Base-by-base conservation (phyloP, 495 filamentous ascomycete species). In the Neurospora sp. region DNA sequence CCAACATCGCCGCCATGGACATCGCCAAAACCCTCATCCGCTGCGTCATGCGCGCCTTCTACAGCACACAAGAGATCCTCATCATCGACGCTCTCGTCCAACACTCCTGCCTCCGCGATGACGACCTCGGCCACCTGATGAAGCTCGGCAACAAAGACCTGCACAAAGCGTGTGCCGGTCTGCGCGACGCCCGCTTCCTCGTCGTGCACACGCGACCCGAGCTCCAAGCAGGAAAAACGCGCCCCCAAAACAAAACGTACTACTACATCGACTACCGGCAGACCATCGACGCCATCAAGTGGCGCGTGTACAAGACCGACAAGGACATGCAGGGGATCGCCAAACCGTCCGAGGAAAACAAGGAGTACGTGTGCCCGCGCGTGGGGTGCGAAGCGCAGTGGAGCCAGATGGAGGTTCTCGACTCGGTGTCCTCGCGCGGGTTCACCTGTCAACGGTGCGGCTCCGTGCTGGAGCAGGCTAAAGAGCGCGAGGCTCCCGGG, bases 261-360 rank as follows among this genome's bases (percentile, higher is more conserved):
- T 99, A 96, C 83, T 99, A 92, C 83, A 93, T 99, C 82, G 93
- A 97, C 78, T 94, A 96, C 76, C 93, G 95, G 70, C 92, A 92
- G 44, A 92, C 94, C 71, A 92, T 99, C 80, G 96, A 99, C 81
- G 94, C 94, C 16, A 94, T 97, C 84, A 99, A 99, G 78, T 99
- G 91, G 84, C 91, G 93, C 75, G 90, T 97, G 70, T 93, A 93
- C 79, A 88, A 89, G 69, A 84, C 97, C 72, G 93, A 93, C 70
- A 91, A 93, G 78, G 89, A 89, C 27, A 93, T 98, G 74, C 93
- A 97, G 79, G 87, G 88, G 16, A 90, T 91, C 72, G 91, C 92
- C 71, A 90, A 91, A 39, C 93, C 93, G 2, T 89, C 88, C 38
- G 88, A 91, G 40, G 96, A 98, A 79, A 89, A 91, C 76, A 97